These are phyloP conservation scores for Leccinum subrobustum DNA, from an alignment of 1,284 basidiomycete species.

Conservation along the genomic window DNA sequence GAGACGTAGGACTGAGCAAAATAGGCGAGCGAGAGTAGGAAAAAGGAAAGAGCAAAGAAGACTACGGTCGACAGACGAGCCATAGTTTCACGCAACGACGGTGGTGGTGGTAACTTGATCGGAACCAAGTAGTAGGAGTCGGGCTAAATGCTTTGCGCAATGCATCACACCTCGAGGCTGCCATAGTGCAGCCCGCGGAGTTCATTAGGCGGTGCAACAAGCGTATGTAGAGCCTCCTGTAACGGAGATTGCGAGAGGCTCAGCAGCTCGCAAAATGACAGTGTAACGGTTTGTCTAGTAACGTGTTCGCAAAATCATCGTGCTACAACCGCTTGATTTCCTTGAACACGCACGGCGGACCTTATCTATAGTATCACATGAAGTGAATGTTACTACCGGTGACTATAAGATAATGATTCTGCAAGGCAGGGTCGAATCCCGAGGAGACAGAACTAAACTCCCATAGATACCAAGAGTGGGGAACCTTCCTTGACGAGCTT, in stretches of 20 bases:
- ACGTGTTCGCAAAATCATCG: not conserved
- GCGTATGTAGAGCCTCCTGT: not conserved
- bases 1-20: slow-evolving; percentile 32
- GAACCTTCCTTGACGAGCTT: slow-evolving; percentile 49
- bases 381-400: not conserved
- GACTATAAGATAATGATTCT: not conserved
- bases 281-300: not conserved
- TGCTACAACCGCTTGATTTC: no score
- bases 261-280: not conserved
- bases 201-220: slow-evolving; percentile 21
- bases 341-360: not conserved
- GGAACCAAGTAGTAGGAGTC: slow-evolving; percentile 9
- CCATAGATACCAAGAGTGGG: slow-evolving; percentile 26
- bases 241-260: not conserved
- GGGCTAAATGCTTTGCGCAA: slow-evolving; percentile 19
- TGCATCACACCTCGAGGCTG: slow-evolving; percentile 24
- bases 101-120: slow-evolving; percentile 1
- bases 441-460: slow-evolving; percentile 16
- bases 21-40: slow-evolving; percentile 33
- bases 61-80: slow-evolving; percentile 19
- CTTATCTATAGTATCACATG: not conserved
- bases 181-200: slow-evolving; percentile 20
- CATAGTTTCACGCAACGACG: slow-evolving; percentile 19
- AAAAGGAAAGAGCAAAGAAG: slow-evolving; percentile 27
- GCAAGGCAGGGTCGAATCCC: not conserved